Conservation (phyloP, 208 protist species). For the Lotmaria passim region DNA sequence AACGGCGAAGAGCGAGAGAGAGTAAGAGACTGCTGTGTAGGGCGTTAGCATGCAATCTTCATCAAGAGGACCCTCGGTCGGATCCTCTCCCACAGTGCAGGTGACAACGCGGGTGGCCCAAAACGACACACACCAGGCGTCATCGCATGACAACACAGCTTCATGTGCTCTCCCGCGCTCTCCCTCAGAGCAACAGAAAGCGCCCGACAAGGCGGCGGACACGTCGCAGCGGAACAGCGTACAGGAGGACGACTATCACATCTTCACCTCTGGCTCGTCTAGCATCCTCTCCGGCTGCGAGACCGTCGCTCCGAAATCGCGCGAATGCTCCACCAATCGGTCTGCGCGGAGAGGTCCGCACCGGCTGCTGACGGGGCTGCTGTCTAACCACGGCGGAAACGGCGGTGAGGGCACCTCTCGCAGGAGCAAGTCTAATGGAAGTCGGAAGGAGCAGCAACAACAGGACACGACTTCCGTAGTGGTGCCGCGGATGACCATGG, state of each 20-base stretch:
- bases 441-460: not conserved
- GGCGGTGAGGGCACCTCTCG: conserved; percentile 6
- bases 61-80: not conserved
- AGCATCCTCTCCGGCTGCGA: conserved; percentile 29
- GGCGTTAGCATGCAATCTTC: conserved; percentile 3
- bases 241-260: conserved; percentile 16
- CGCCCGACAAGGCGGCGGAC: not conserved
- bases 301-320: conserved; percentile 16
- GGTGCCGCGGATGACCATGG: not conserved
- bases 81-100: not conserved
- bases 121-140: not conserved
- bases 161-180: conserved; percentile 14
- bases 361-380: conserved; percentile 14
- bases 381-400: conserved; percentile 12
- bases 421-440: not conserved
- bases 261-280: conserved; percentile 10
- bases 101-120: not conserved
- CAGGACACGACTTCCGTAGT: not conserved
- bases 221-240: conserved; percentile 3
- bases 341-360: not conserved
- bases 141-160: conserved; percentile 6
- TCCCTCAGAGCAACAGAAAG: not conserved
- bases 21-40: conserved; percentile 1
- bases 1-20: not conserved
- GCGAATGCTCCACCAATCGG: not conserved